Conservation (phyloP, 805 yeast species). For the Candida tallmaniae region DNA sequence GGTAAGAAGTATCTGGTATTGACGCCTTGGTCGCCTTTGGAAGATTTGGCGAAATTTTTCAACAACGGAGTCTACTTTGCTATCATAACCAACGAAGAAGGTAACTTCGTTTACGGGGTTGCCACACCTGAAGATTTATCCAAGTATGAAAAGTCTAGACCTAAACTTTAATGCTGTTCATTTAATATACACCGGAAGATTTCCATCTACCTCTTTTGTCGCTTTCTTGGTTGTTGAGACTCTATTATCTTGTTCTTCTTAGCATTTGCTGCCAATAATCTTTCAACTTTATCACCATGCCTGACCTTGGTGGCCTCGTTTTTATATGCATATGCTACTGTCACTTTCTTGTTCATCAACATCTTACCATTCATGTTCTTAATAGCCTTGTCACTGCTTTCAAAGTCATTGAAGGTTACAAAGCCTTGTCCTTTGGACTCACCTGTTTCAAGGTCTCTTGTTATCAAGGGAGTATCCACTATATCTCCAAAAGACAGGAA, state of each 20-base stretch:
- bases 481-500: slow-evolving; percentile 69
- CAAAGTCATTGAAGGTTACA: slow-evolving; percentile 59
- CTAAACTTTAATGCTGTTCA: slow-evolving; percentile 16
- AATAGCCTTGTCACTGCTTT: slow-evolving; percentile 67
- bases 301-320: slow-evolving; percentile 41
- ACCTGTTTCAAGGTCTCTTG: slow-evolving; percentile 46
- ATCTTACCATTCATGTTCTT: slow-evolving; percentile 62
- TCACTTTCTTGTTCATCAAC: slow-evolving; percentile 61
- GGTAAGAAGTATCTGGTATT: slow-evolving; percentile 38
- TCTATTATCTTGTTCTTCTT: slow-evolving; percentile 29
- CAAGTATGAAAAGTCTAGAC: slow-evolving; percentile 40
- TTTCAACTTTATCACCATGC: slow-evolving; percentile 79
- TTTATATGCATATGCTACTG: slow-evolving; percentile 69
- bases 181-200: background rate
- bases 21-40: slow-evolving; percentile 54
- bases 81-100: slow-evolving; percentile 50
- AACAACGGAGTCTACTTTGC: slow-evolving; percentile 49
- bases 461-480: slow-evolving; percentile 45
- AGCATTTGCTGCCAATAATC: slow-evolving; percentile 65
- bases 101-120: slow-evolving; percentile 54
- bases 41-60: slow-evolving; percentile 48
- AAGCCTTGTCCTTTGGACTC: slow-evolving; percentile 62
- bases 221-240: background rate
- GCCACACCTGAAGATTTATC: slow-evolving; percentile 49
- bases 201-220: background rate